Percentiles rank a stretch among this genome's conserved stretches.
Evolutionary conservation across 768 basidiomycete species (phyloP).

Genomic region (Boletus sp.): DNA sequence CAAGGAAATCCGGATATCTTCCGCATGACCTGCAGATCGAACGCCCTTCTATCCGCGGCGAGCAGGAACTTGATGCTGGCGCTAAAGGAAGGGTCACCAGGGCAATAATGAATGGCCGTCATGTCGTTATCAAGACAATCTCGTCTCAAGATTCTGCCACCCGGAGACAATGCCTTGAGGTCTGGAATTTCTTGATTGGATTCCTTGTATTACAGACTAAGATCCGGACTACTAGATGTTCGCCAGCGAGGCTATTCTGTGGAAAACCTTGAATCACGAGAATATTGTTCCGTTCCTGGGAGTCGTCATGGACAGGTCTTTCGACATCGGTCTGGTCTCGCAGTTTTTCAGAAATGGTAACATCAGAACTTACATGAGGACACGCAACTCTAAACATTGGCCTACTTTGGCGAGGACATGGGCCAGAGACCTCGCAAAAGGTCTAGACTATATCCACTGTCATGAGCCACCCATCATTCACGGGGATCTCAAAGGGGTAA

Average conservation of each 20-base stretch:
- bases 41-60: neutral
- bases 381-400: neutral
- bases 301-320: neutral
- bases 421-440: slow-evolving; percentile 20
- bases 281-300: slow-evolving; percentile 30
- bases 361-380: slow-evolving; percentile 9
- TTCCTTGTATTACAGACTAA: slow-evolving; percentile 1
- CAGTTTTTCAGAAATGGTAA: slow-evolving; percentile 22
- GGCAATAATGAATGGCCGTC: slow-evolving; percentile 11
- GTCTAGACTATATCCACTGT: slow-evolving; percentile 23
- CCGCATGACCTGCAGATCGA: slow-evolving; percentile 18
- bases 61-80: slow-evolving; percentile 2
- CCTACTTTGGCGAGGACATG: slow-evolving; percentile 4
- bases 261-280: slow-evolving; percentile 23
- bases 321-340: slow-evolving; percentile 24
- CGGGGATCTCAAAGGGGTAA: slow-evolving; percentile 41
- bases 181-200: neutral
- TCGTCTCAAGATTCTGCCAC: neutral
- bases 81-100: slow-evolving; percentile 22
- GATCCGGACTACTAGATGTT: slow-evolving; percentile 14
- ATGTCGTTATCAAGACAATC: slow-evolving; percentile 30
- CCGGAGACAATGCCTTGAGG: slow-evolving; percentile 11
- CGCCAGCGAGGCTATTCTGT: slow-evolving; percentile 29
- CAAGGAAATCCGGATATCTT: slow-evolving; percentile 28
- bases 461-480: slow-evolving; percentile 35